Evolutionary conservation across 2,329 filamentous ascomycete genomes (phyloP).

Genomic region (Fusarium acutatum): DNA sequence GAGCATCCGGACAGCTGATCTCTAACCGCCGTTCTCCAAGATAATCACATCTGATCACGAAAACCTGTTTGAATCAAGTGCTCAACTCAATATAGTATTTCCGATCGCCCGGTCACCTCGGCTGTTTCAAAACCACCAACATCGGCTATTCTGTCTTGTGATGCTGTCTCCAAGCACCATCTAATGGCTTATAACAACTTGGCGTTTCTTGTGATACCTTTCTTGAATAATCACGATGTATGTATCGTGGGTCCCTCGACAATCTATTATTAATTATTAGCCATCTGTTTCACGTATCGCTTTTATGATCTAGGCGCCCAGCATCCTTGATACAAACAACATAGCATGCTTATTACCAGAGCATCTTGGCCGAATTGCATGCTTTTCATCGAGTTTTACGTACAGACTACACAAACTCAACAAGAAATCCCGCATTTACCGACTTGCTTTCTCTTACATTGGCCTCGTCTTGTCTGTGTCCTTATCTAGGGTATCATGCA

Average conservation of each 20-base stretch:
- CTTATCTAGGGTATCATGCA: not conserved
- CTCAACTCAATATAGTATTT: conserved; percentile 17
- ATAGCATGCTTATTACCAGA: not conserved
- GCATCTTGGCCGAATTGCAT: not conserved
- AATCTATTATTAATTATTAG: conserved; percentile 27
- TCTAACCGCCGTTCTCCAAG: not conserved
- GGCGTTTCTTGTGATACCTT: conserved; percentile 4
- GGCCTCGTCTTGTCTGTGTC: not conserved
- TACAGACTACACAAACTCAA: not conserved
- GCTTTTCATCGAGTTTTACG: not conserved
- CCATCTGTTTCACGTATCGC: conserved; percentile 20
- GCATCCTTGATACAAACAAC: not conserved
- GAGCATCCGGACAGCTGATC: not conserved
- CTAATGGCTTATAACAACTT: not conserved
- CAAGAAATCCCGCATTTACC: conserved; percentile 2
- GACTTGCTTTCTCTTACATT: conserved; percentile 5
- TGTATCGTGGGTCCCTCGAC: conserved; percentile 19
- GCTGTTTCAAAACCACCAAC: conserved; percentile 14
- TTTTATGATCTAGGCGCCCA: conserved; percentile 17
- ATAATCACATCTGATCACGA: conserved; percentile 3
- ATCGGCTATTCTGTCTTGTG: conserved; percentile 29
- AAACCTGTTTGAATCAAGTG: conserved; percentile 3
- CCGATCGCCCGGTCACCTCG: conserved; percentile 39
- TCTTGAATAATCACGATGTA: not conserved
- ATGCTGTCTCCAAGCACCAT: not conserved